These are phyloP conservation scores for Phanerodontia chrysosporium DNA, from an alignment of 768 basidiomycete genomes.

Conservation along the genomic window DNA sequence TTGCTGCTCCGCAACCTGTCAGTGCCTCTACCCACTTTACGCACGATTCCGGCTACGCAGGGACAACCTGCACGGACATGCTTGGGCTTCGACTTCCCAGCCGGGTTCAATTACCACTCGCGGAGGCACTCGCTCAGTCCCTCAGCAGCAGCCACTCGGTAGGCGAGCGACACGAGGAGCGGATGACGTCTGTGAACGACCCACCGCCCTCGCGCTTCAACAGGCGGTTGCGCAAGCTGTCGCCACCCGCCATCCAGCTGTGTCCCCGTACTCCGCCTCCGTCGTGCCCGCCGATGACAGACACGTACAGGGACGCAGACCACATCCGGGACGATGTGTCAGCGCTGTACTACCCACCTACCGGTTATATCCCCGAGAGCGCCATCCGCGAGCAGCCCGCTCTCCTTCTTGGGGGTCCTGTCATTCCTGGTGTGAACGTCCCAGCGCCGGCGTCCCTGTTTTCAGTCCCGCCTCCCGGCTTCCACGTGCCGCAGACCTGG, in stretches of 20 bases:
- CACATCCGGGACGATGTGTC: background rate
- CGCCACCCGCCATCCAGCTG: background rate
- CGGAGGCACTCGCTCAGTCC: background rate
- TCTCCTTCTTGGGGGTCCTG: background rate
- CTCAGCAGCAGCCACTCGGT: background rate
- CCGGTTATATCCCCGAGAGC: background rate
- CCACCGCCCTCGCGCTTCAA: background rate
- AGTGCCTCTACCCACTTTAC: background rate
- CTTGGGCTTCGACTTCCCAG: background rate
- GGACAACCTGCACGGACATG: background rate
- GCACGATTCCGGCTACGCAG: background rate
- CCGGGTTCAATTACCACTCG: background rate
- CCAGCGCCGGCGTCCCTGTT: background rate
- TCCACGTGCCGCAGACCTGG: background rate
- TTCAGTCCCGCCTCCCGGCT: background rate
- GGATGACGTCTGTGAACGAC: background rate
- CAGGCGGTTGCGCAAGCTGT: background rate
- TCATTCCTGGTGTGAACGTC: background rate
- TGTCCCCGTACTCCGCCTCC: background rate
- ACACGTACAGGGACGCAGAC: background rate
- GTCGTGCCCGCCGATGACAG: background rate
- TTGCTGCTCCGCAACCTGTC: background rate
- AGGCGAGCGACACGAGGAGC: background rate
- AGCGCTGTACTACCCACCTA: background rate
- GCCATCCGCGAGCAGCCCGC: background rate